Base-by-base conservation (phyloP, 257 asterid species). In the Nyctanthes arbortristis region DNA sequence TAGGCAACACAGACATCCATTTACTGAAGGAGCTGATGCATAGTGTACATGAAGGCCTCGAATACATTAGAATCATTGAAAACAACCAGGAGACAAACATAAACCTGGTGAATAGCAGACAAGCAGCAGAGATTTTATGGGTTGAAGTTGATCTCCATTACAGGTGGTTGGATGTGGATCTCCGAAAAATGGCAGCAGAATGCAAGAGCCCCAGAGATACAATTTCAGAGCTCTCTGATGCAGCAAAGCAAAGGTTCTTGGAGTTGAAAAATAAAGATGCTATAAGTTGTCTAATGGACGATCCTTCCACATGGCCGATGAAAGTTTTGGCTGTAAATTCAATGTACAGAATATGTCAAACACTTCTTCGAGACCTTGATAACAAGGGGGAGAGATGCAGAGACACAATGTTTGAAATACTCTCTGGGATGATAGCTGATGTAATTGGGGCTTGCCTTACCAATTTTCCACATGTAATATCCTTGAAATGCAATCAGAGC, bases 91-190 rank as follows among this genome's bases (percentile, higher is more conserved):
- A 81, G 43, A 25, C 47, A 18, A 80, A 80, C 33, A 34, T 56
- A 60, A 73, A 84, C 63, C 54, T 81, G 75, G n/a, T 36, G 28
- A 80, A 84, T 20, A 52, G 78, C 77, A 83, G 92, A 63, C 77
- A 74, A 75, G 96, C 96, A 73, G 94, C 96, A 65, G 87, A 85
- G 56, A 49, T 81, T 1, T 82, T 84, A 63, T 86, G 94, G 94
- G 61, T 65, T 4, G 85, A 81, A 61, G 84, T 89, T 8, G 96
- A 90, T 69, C 82, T 90, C 57, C 82, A 79, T 25, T 81, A 84
- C 78, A 84, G 61, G 63, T 90, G 93, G 95, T 78, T 88, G 22
- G 90, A 81, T 36, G 83, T 88, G 67, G 87, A 88, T 72, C 91
- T 90, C 65, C 84, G 67, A 5, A 52, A 73, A 63, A 67, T 79